A percentile compares a stretch with the other conserved stretches of the same genome.
phyloP scores from a whole-genome alignment of 2,329 filamentous ascomycete genomes.

The Emericellopsis atlantica region DNA sequence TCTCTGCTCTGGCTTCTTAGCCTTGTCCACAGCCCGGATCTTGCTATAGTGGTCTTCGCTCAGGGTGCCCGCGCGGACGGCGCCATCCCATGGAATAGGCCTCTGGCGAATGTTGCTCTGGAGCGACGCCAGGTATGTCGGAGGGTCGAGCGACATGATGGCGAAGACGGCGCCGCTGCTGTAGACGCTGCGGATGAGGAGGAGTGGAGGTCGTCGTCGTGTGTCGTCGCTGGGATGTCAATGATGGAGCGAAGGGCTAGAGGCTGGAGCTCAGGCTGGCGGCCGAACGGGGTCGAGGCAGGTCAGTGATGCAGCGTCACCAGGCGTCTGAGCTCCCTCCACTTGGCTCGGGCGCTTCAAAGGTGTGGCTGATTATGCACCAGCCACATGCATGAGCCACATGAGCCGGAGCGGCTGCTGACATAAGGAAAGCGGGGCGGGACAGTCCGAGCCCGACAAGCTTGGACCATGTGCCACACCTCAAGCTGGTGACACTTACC shows the following conservation, averaged over 20 bases:
- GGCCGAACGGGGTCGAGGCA: too few species aligned
- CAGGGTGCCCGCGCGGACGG: conserved; percentile 84
- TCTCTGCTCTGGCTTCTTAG: conserved; percentile 73
- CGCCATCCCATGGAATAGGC: conserved; percentile 95
- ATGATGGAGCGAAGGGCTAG: not conserved
- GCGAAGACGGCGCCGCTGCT: conserved; percentile 13
- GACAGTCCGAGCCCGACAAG: too few species aligned
- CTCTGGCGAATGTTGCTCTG: conserved; percentile 95
- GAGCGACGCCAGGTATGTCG: conserved; percentile 71
- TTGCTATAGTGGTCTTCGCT: conserved; percentile 88
- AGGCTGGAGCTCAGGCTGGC: too few species aligned
- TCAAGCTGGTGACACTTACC: too few species aligned
- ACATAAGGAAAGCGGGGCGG: too few species aligned
- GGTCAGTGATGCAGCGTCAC: conserved; percentile 2
- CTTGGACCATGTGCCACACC: too few species aligned
- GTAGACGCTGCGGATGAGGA: conserved; percentile 1
- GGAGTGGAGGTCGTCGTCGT: not conserved
- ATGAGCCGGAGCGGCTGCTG: too few species aligned
- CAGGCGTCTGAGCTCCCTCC: conserved; percentile 1
- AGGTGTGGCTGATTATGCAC: not conserved
- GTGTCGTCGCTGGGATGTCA: not conserved
- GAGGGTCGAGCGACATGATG: conserved; percentile 80
- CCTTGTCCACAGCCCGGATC: conserved; percentile 94
- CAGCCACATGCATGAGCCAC: not conserved
- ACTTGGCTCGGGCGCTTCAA: not conserved